These are phyloP conservation scores for Porphyra umbilicalis DNA, from an alignment of 31 red algal species.

Conservation along the genomic window DNA sequence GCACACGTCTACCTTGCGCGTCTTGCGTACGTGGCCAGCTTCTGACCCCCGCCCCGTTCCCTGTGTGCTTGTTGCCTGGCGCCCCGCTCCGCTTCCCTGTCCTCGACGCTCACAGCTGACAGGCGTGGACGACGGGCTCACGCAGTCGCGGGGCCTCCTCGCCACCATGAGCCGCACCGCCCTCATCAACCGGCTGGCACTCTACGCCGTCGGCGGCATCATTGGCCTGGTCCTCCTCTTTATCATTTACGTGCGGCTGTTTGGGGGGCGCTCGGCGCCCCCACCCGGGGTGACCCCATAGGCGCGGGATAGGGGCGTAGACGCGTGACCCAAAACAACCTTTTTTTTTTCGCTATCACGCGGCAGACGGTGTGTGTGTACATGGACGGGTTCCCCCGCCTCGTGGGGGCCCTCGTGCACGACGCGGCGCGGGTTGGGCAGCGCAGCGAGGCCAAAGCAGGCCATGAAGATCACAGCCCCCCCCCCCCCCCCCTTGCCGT, in stretches of 20 bases:
- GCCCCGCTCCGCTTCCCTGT: background rate
- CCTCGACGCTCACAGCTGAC: background rate
- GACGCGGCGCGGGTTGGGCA: too few species aligned
- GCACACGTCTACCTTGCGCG: background rate
- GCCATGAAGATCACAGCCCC: too few species aligned
- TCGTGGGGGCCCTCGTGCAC: too few species aligned
- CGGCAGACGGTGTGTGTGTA: too few species aligned
- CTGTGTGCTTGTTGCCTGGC: background rate
- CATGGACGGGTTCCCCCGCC: too few species aligned
- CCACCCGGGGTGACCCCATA: too few species aligned
- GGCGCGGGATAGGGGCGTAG: too few species aligned
- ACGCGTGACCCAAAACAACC: too few species aligned
- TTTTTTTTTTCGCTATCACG: too few species aligned
- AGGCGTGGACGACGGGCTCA: constrained; percentile 28
- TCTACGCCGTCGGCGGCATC: constrained; percentile 43
- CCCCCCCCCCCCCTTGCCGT: too few species aligned
- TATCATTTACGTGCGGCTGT: constrained; percentile 45
- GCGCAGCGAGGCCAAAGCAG: too few species aligned
- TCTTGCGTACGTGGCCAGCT: background rate
- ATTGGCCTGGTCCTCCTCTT: constrained; percentile 29
- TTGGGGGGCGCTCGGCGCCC: constrained; percentile 16
- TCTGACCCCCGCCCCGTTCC: too few species aligned
- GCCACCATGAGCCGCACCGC: constrained; percentile 61
- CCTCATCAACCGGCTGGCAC: constrained; percentile 47
- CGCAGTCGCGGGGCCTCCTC: constrained; percentile 34